Base-by-base conservation (phyloP, 1,139 yeast genomes). In the Kluyveromyces sp. region DNA sequence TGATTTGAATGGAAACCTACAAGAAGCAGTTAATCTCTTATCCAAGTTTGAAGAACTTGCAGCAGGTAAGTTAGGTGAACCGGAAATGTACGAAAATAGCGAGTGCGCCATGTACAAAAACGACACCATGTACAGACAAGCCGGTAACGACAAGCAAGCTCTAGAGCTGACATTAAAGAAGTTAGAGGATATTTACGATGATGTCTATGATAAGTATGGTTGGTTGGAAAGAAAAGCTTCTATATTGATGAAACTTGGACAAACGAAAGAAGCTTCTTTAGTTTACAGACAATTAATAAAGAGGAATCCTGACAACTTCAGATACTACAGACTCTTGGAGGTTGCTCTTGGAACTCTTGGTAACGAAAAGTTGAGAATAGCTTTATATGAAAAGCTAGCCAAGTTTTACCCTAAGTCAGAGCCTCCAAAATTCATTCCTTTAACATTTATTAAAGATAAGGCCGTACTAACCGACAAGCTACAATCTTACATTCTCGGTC, bases 371-470 rank as follows among this genome's bases (percentile, higher is more conserved):
- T 56, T 69, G 44, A 75, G 83, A 61, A 66, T 75, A 50, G 72
- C 70, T 35, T 67, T 89, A 48, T 89, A 88, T 61, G 77, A 74
- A 43, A 81, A 78, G 54, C 70, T 90, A 52, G 74, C 77, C 2
- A 66, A 61, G 41, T 82, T 85, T 58, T 92, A 88, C 64, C 97
- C 97, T 36, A 78, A 76, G 53, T 79, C 95, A 1, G 96, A 89
- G 60, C 83, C 94, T 31, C 89, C 95, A 33, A 75, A 73, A 53
- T 80, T 77, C 54, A 72, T 88, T 43, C 97, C 97, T 25, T 73
- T 92, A 59, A 75, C 85, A 6, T 87, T 87, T 56, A 68, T 86
- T 42, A 70, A 78, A 2, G 83, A 87, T 7, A 73, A 75, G 7
- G 64, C 63, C 42, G 60, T 48, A 62, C 84, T 80, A 60, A 70